Percentiles rank a stretch among this genome's conserved stretches.
These are phyloP conservation scores for Colletotrichum sp. DNA, from an alignment of 2,329 filamentous ascomycete species.

Conservation along the genomic window DNA sequence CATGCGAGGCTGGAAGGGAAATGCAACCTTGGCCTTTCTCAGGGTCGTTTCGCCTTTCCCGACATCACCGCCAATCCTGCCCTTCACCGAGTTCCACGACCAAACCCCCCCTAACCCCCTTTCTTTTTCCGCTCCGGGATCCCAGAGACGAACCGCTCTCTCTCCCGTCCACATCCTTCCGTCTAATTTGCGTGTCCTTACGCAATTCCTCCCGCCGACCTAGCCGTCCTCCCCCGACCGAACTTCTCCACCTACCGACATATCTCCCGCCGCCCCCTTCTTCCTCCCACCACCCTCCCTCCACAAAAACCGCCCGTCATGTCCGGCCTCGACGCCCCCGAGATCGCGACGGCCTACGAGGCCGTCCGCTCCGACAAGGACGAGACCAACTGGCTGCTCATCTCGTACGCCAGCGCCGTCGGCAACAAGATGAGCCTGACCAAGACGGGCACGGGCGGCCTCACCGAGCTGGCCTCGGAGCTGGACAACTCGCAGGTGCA, in stretches of 20 bases:
- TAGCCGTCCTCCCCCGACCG: not conserved
- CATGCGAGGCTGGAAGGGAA: slow-evolving; percentile 4
- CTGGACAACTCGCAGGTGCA: slow-evolving; percentile 67
- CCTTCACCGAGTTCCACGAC: slow-evolving; percentile 1
- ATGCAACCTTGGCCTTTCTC: slow-evolving; percentile 21
- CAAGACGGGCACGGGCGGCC: slow-evolving; percentile 64
- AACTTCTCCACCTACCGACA: not conserved
- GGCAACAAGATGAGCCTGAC: slow-evolving; percentile 63
- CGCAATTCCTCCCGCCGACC: not conserved
- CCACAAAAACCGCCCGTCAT: slow-evolving; percentile 37
- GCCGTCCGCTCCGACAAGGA: slow-evolving; percentile 72
- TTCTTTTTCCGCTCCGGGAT: not conserved
- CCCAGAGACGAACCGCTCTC: not conserved
- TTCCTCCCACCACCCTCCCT: not conserved
- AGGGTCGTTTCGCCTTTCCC: slow-evolving; percentile 5
- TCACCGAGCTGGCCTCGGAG: slow-evolving; percentile 59
- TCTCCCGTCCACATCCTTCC: not conserved
- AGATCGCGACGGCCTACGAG: slow-evolving; percentile 69
- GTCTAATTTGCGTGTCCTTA: not conserved
- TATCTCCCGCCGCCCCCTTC: not conserved
- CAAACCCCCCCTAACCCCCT: not conserved
- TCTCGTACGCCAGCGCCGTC: slow-evolving; percentile 61
- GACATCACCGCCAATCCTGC: slow-evolving; percentile 11
- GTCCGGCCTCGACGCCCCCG: slow-evolving; percentile 62
- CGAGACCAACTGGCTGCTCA: slow-evolving; percentile 69